These are phyloP conservation scores for Schwanniomyces vanrijiae DNA, from an alignment of 805 yeast species.

Conservation along the genomic window DNA sequence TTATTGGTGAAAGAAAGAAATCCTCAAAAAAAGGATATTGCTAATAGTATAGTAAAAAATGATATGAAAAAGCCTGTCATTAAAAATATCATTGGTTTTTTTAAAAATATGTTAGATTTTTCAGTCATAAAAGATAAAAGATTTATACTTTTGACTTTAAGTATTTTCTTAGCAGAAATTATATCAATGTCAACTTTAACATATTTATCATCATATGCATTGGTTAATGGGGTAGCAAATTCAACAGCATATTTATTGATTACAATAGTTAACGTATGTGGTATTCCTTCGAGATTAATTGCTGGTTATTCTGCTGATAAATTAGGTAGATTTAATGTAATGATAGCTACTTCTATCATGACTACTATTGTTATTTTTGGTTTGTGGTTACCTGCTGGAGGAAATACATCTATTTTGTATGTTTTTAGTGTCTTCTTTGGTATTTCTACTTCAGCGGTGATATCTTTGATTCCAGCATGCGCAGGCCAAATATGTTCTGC, in stretches of 20 bases:
- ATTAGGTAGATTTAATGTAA: conserved; percentile 27
- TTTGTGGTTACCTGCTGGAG: conserved; percentile 34
- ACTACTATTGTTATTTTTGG: conserved; percentile 21
- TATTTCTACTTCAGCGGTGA: conserved; percentile 53
- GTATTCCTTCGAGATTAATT: conserved; percentile 26
- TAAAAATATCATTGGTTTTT: conserved; percentile 15
- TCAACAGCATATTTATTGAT: conserved; percentile 21
- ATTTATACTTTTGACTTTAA: conserved; percentile 22
- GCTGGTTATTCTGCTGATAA: conserved; percentile 28
- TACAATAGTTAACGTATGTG: conserved; percentile 26
- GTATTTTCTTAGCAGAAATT: conserved; percentile 41
- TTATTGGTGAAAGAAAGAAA: conserved; percentile 20
- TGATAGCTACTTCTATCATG: conserved; percentile 20
- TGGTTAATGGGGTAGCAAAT: conserved; percentile 19
- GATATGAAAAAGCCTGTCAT: background rate
- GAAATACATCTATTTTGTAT: conserved; percentile 32
- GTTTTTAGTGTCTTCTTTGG: conserved; percentile 55
- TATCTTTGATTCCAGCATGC: conserved; percentile 60
- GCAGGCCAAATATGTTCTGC: conserved; percentile 58
- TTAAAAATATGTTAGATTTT: conserved; percentile 26
- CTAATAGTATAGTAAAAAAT: background rate
- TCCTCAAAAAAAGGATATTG: background rate
- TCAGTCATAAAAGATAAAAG: conserved; percentile 19
- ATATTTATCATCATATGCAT: conserved; percentile 27
- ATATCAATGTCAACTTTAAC: conserved; percentile 45